These are phyloP conservation scores for Phaeosphaeriaceae sp. DNA, from an alignment of 2,329 filamentous ascomycete genomes.

Conservation along the genomic window DNA sequence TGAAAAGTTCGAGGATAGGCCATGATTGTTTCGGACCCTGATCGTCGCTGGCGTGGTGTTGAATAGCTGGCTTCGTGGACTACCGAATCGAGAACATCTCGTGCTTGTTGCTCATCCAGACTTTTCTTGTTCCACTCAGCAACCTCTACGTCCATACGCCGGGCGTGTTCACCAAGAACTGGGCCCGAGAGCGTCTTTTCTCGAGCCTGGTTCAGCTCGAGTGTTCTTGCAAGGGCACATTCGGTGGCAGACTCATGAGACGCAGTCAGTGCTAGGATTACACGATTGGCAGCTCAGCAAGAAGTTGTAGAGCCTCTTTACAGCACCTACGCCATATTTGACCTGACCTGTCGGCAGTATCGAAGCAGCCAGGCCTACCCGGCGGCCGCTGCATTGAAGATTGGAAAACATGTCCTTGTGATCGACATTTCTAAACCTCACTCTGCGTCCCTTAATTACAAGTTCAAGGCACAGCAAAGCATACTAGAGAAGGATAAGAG, in stretches of 20 bases:
- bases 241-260: not conserved
- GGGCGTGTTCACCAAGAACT: not conserved
- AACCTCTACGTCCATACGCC: not conserved
- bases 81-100: constrained; percentile 3
- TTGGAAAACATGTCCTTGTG: not conserved
- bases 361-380: not conserved
- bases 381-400: not conserved
- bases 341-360: not conserved
- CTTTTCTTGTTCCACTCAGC: not conserved
- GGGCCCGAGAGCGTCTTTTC: not conserved
- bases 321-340: not conserved
- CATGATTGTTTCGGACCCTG: not conserved
- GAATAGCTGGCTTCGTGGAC: constrained; percentile 7
- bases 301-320: not conserved
- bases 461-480: not conserved
- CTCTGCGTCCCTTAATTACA: not conserved
- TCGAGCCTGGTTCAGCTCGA: not conserved
- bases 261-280: no score
- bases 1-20: not conserved
- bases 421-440: not conserved
- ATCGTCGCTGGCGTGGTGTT: not conserved
- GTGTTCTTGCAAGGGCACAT: no score
- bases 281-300: not conserved
- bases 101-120: not conserved
- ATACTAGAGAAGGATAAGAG: not conserved